A percentile compares a stretch with the other conserved stretches of the same genome.
Conservation (phyloP, 2,329 filamentous ascomycete species). For the Cadophora luteo-olivacea region DNA sequence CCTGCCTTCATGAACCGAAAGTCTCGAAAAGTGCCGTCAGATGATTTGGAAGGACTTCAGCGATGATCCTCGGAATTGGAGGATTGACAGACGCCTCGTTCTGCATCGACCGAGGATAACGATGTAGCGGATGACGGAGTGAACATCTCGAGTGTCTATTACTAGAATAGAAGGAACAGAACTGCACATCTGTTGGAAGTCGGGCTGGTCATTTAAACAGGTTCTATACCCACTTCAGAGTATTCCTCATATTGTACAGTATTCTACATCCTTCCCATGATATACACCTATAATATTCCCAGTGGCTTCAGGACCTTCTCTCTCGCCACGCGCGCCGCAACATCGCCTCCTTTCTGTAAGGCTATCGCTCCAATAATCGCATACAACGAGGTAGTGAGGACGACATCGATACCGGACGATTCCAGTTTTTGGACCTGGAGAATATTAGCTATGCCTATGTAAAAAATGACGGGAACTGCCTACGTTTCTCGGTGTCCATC, state of each 20-base stretch:
- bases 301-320: constrained; percentile 59
- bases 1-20: too few species aligned
- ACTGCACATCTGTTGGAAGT: too few species aligned
- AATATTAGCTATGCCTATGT: constrained; percentile 33
- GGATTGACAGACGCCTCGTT: too few species aligned
- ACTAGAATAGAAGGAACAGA: too few species aligned
- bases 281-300: constrained; percentile 40
- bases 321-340: constrained; percentile 75
- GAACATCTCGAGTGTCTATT: too few species aligned
- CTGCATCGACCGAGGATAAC: too few species aligned
- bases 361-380: constrained; percentile 88
- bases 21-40: too few species aligned
- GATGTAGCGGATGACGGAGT: too few species aligned
- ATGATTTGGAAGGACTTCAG: too few species aligned
- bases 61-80: too few species aligned
- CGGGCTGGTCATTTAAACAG: background rate
- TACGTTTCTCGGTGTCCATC: constrained; percentile 90
- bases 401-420: constrained; percentile 74
- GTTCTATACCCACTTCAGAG: background rate
- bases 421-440: constrained; percentile 68
- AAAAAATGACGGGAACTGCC: constrained; percentile 4
- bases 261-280: constrained; percentile 37
- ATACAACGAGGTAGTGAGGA: constrained; percentile 80
- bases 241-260: constrained; percentile 38
- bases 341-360: constrained; percentile 83